Percentiles rank a stretch among this genome's conserved stretches.
Evolutionary conservation across 257 asterid species (phyloP).

Genomic region (Handroanthus guayacan): DNA sequence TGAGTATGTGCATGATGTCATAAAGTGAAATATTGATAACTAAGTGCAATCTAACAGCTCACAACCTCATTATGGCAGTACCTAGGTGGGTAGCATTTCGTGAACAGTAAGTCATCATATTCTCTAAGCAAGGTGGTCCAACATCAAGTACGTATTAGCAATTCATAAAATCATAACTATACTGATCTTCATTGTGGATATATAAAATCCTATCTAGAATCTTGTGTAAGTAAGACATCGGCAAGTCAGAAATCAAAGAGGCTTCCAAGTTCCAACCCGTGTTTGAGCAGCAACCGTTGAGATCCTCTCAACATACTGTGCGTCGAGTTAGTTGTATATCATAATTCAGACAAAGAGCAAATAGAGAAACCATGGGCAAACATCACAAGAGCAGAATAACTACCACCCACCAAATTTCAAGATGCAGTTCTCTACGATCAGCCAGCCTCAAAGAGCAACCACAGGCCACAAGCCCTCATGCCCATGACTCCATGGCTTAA

Average conservation of each 20-base stretch:
- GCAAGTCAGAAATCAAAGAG: constrained; percentile 4
- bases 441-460: constrained; percentile 6
- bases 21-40: not conserved
- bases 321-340: not conserved
- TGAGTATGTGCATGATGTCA: not conserved
- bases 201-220: constrained; percentile 4
- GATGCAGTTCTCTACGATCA: constrained; percentile 19
- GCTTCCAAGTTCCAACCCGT: constrained; percentile 12
- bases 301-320: constrained; percentile 5
- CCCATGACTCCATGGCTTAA: constrained; percentile 1
- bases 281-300: constrained; percentile 8
- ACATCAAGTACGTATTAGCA: not conserved
- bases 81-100: not conserved
- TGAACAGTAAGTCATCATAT: not conserved
- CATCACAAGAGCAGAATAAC: constrained; percentile 5
- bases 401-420: constrained; percentile 8
- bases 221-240: not conserved
- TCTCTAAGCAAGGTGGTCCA: not conserved
- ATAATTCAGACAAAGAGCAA: not conserved
- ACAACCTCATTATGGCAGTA: not conserved
- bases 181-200: constrained; percentile 24
- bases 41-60: not conserved
- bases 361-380: constrained; percentile 26
- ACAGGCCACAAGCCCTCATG: not conserved
- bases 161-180: constrained; percentile 9